Conservation (phyloP, 345 rosid genomes). For the Hibiscus tridactylites region DNA sequence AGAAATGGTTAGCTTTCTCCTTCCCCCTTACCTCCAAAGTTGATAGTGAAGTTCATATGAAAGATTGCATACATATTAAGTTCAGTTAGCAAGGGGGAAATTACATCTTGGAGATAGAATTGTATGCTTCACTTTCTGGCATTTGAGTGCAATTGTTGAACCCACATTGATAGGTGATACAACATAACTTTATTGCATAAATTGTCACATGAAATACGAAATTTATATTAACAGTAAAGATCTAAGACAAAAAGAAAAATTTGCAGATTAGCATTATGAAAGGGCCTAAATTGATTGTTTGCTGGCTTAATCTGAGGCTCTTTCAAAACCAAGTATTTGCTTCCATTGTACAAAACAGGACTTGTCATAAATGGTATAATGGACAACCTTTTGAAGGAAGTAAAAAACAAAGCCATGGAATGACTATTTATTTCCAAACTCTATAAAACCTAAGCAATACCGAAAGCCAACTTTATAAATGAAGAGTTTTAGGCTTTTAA, state of each 20-base stretch:
- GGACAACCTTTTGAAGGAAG: background rate
- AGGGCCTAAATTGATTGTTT: background rate
- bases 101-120: background rate
- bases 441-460: background rate
- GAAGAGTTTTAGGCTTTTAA: background rate
- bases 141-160: background rate
- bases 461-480: background rate
- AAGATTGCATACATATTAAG: background rate
- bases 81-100: background rate
- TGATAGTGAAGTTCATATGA: background rate
- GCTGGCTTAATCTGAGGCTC: background rate
- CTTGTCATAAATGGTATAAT: background rate
- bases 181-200: background rate
- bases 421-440: background rate
- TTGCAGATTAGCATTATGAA: background rate
- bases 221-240: background rate
- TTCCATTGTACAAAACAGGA: background rate
- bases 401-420: background rate
- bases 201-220: too few species aligned
- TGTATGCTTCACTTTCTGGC: background rate
- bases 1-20: conserved; percentile 27
- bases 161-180: background rate
- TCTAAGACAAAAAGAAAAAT: background rate
- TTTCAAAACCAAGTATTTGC: background rate
- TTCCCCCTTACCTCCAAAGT: background rate